Evolutionary conservation across 805 yeast genomes (phyloP), one percentile per base, ranked within the genome.

Genomic region (Saccharomycopsis vini): DNA sequence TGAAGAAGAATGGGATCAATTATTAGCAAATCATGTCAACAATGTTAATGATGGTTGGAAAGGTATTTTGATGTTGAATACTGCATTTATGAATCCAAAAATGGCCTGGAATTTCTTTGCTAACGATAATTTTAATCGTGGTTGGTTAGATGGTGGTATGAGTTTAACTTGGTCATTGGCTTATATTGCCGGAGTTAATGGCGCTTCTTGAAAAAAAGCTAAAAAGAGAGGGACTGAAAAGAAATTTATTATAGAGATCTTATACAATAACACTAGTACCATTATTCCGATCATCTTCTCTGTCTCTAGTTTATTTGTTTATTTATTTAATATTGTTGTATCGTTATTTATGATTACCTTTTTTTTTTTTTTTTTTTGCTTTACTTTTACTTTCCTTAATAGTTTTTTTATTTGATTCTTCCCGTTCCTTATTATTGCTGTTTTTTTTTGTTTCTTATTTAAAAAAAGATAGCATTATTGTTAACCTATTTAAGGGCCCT

Each of bases 111-210:
- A 62, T 2, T 87, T 75, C 62, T 86, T 85, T 58, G 57, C 79
- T 1, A 57, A 73, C 28, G 52, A 65, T 4, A 64, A 63, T 44
- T 88, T 85, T 71, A 57, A 66, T 36, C 63, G 65, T n/a, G 54
- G 59, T 3, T 72, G 70, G 51, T 72, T 89, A 39, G 97, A 89
- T 55, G 75, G 75, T 45, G 97, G 97, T 2, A 90, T 87, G 70
- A 79, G 90, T 22, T 65, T 79, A 50, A 81, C 96, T 0, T 88
- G 95, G 95, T 79, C 89, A 10, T 66, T 88, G 50, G 78, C 95
- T 0, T 84, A 74, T 52, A 69, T 85, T 37, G 95, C 75, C 79
- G 2, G 48, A 3, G 20, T 48, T 21, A 49, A 47, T 3, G 50
- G 50, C 9, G 37, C 46, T 13, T 12, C 6, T 10, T 42, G 29